These are phyloP conservation scores for Citrus medica DNA, from an alignment of 345 rosid genomes.

Conservation along the genomic window DNA sequence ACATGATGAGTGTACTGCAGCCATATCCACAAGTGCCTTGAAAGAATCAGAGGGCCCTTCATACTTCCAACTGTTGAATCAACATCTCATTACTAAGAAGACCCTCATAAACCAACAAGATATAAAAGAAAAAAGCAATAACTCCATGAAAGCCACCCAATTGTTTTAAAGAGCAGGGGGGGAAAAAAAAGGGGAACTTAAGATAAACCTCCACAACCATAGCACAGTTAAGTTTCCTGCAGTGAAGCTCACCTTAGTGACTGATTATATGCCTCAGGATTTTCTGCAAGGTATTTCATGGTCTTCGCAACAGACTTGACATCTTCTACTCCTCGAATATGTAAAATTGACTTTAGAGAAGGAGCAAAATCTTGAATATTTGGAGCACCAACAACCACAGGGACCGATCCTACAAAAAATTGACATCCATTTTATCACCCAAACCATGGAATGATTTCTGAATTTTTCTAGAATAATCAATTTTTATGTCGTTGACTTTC, in stretches of 20 bases:
- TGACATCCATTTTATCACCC: neutral
- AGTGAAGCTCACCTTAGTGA: constrained; percentile 50
- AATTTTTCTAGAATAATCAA: neutral
- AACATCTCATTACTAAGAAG: constrained; percentile 12
- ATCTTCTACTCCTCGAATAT: constrained; percentile 63
- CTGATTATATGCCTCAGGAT: constrained; percentile 69
- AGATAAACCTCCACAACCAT: neutral
- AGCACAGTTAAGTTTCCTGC: neutral
- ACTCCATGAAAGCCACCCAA: neutral
- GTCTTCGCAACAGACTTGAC: constrained; percentile 57
- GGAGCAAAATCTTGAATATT: constrained; percentile 92
- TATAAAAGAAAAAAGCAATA: neutral
- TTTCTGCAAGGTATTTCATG: constrained; percentile 71
- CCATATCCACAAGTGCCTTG: constrained; percentile 97
- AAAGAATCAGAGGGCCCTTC: constrained; percentile 95
- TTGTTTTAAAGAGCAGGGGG: neutral
- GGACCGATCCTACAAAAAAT: constrained; percentile 61
- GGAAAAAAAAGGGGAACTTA: neutral
- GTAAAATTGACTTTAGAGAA: constrained; percentile 52
- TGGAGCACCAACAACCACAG: constrained; percentile 93
- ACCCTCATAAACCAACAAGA: constrained; percentile 3
- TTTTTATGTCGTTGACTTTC: neutral
- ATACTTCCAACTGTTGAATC: constrained; percentile 75
- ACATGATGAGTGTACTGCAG: constrained; percentile 96
- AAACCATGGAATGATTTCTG: neutral